Evolutionary conservation across 1,284 basidiomycete species (phyloP), one percentile per base, ranked within the genome.

Genomic region (Bjerkandera adusta): DNA sequence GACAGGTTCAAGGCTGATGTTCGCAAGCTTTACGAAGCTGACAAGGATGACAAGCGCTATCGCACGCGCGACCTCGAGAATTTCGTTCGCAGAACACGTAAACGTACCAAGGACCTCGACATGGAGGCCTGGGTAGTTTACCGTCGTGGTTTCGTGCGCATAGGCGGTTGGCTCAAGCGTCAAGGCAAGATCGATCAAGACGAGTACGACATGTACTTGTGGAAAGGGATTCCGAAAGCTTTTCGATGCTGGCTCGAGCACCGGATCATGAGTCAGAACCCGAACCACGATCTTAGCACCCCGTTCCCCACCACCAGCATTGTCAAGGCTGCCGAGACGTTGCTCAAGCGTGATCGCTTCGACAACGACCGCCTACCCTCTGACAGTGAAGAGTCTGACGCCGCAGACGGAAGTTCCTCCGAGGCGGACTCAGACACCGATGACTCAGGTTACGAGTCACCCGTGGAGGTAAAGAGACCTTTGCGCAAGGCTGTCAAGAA

Each of bases 301-400:
- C 39, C 39, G 20, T 48, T 41, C 24, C 7, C 25, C 6, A 36
- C 26, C 5, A 16, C 42, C 6, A 15, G 30, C 7, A 21, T 48
- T 25, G 11, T 12, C 3, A 7, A 6, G 18, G 35, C 20, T n/a
- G 46, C 46, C 18, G 40, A 42, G 20, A 20, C 13, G n/a, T 24
- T 48, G 8, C 29, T 48, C 13, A 33, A 43, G 13, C 15, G 24
- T 6, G 18, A 32, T 21, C 30, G 40, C 11, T 48, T 48, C 37
- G 39, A 48, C 26, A 8, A 43, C 8, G 34, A 48, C 34, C n/a
- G 32, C n/a, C 24, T 43, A 20, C 24, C 39, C 16, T 48, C 46
- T 13, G 40, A 48, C 25, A 35, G 59, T 53, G 72, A 37, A 72
- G 58, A 24, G 69, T 55, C 10, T 54, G 18, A 50, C 36, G 12